phyloP scores from a whole-genome alignment of 1,284 basidiomycete species.

The Boletus mariae region DNA sequence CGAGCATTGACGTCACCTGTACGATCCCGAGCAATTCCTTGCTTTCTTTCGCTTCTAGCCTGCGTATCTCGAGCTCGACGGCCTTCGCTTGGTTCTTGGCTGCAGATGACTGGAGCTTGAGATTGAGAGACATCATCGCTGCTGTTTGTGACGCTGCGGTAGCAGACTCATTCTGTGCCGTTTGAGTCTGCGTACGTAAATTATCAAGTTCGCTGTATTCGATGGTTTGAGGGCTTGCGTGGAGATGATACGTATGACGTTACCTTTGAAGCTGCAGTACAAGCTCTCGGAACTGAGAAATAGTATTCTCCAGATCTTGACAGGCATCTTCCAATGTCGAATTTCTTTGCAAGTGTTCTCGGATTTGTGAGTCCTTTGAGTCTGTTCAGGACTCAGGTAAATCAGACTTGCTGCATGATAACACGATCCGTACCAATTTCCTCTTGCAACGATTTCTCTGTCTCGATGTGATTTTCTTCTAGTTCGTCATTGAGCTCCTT shows the following conservation, averaged over 20 bases:
- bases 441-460: constrained; percentile 88
- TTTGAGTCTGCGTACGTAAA: constrained; percentile 79
- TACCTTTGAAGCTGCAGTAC: constrained; percentile 81
- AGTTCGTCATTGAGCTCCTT: constrained; percentile 97
- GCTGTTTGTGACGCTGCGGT: constrained; percentile 73
- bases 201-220: constrained; percentile 74
- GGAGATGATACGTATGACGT: constrained; percentile 16
- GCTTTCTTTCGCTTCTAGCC: constrained; percentile 79
- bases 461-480: constrained; percentile 94
- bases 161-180: constrained; percentile 77
- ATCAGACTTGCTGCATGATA: background rate
- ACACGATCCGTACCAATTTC: constrained; percentile 65
- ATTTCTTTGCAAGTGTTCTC: constrained; percentile 64
- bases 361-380: constrained; percentile 64
- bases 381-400: constrained; percentile 43
- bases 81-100: constrained; percentile 85
- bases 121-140: constrained; percentile 86
- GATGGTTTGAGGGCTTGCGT: constrained; percentile 4
- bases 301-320: constrained; percentile 83
- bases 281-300: constrained; percentile 87
- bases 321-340: constrained; percentile 73
- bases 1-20: constrained; percentile 41
- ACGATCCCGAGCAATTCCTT: constrained; percentile 72
- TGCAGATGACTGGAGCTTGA: constrained; percentile 87
- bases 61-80: constrained; percentile 84